Base-by-base conservation (phyloP, 2,329 filamentous ascomycete species). In the Aspergillus texensis region DNA sequence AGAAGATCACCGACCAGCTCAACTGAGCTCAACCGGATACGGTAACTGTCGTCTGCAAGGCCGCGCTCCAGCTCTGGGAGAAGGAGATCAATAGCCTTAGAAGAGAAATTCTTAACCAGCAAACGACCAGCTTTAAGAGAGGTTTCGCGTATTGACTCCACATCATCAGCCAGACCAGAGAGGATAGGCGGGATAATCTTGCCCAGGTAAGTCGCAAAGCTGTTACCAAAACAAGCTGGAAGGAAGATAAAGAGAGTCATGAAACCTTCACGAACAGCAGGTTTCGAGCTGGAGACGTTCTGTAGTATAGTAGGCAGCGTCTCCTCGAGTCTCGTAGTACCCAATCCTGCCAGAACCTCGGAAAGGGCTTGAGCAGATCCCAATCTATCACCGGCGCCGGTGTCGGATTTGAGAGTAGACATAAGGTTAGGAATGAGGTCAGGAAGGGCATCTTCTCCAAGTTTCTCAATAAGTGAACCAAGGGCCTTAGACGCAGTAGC, bases 161-260 rank as follows among this genome's bases (percentile, higher is more conserved):
- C 84, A 72, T 99, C 95, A 76, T 99, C 95, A 39, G 95, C 96
- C 77, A 99, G 85, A 72, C 96, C 96, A 68, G 93, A 89, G 67
- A 99, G 85, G 72, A 99, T 98, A 24, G 95, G 91, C 21, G 95
- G 96, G 71, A 99, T 97, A 72, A 99, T 97, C 75, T 90, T 93
- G 80, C 90, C 92, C 65, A 99, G 89, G 75, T 99, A 99, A 75
- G 93, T 93, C 70, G 95, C 91, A 74, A 99, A 99, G 78, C 94
- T 96, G 85, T 99, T 99, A 73, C 95, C 95, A 73, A 99, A 99
- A 81, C 95, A 99, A 59, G 97, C 95, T 14, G 95, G 95, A 81
- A 99, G 88, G 86, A 97, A 99, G 70, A 99, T 98, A 81, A 99
- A 99, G 46, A 99, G 86, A 9, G 95, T 97, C 95, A 99, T 99